Evolutionary conservation across 1,139 yeast genomes (phyloP).

Genomic region (Pichia sp.): DNA sequence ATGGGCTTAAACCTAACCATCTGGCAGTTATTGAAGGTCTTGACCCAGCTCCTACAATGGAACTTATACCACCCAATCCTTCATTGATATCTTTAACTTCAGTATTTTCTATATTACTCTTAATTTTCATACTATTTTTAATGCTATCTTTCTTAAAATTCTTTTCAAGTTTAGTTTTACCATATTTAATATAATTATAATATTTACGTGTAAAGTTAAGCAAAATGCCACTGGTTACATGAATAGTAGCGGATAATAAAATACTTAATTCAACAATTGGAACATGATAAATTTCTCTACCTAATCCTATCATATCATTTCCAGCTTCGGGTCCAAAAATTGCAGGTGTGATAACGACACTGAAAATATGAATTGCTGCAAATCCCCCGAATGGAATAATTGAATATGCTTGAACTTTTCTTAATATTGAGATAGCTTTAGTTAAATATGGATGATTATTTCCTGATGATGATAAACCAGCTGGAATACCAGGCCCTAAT

Average conservation of each 20-base stretch:
- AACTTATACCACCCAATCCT: constrained; percentile 56
- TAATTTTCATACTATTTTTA: constrained; percentile 4
- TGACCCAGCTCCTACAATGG: constrained; percentile 49
- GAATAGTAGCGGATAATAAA: constrained; percentile 43
- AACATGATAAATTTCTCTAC: constrained; percentile 54
- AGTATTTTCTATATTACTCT: constrained; percentile 18
- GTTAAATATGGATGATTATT: constrained; percentile 13
- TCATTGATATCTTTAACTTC: constrained; percentile 39
- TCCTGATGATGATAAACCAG: constrained; percentile 11
- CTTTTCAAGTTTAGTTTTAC: constrained; percentile 13
- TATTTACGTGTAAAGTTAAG: constrained; percentile 38
- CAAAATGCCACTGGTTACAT: constrained; percentile 48
- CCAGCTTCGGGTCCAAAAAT: constrained; percentile 41
- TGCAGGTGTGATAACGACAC: constrained; percentile 51
- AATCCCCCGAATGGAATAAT: constrained; percentile 56
- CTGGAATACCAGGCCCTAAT: constrained; percentile 17
- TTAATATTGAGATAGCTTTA: constrained; percentile 13
- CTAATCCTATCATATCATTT: constrained; percentile 54
- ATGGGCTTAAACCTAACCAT: constrained; percentile 38
- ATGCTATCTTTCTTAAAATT: neutral
- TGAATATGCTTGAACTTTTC: constrained; percentile 50
- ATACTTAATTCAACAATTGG: constrained; percentile 44
- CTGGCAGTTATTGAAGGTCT: constrained; percentile 40
- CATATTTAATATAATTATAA: constrained; percentile 25
- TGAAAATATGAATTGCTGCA: constrained; percentile 49